Base-by-base conservation (phyloP, 1,284 basidiomycete genomes). In the Rhodotorula sp. region DNA sequence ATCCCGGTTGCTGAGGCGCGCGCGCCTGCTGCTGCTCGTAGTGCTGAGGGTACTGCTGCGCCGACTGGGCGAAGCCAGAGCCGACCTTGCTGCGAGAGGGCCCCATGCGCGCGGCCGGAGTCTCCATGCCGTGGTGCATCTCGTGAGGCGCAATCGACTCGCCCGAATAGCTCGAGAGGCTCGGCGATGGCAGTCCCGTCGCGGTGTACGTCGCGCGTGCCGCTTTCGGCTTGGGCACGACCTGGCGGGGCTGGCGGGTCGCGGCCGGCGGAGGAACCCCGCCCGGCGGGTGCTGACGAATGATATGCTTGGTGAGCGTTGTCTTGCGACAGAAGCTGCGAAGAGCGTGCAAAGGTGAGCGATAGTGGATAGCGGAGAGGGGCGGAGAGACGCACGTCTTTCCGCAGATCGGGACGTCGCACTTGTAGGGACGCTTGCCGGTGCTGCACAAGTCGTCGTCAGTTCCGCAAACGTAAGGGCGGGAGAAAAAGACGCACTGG, bases 231-330 rank as follows among this genome's bases (percentile, higher is more conserved):
- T n/a, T 27, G 25, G 9, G 27, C 27, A n/a, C 9, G 48, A 50
- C 4, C 48, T 25, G 27, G 48, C 27, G 27, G n/a, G 25, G 10
- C 25, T 13, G 25, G 27, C 48, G 25, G 25, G 4, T 10, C 9
- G 10, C 12, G 48, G 25, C 48, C 27, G 27, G 48, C 25, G 48
- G 48, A 25, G 25, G 27, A 27, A n/a, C 48, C 48, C 48, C 48
- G 48, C 25, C 48, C 9, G 48, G 34, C 21, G 69, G 71, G 68
- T 82, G 82, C 57, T 81, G 76, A 32, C 81, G 79, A 27, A 79
- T 78, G 48, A 80, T 77, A 69, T 84, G 83, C 71, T 83, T 83
- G 58, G 80, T 82, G 56, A 84, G 79, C 15, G 83, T 84, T 55
- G 82, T 83, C 61, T 83, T 83, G 64, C 83, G 80, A 71, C 80